Evolutionary conservation across 768 basidiomycete genomes (phyloP).

Genomic region (Pleurotus platypus): DNA sequence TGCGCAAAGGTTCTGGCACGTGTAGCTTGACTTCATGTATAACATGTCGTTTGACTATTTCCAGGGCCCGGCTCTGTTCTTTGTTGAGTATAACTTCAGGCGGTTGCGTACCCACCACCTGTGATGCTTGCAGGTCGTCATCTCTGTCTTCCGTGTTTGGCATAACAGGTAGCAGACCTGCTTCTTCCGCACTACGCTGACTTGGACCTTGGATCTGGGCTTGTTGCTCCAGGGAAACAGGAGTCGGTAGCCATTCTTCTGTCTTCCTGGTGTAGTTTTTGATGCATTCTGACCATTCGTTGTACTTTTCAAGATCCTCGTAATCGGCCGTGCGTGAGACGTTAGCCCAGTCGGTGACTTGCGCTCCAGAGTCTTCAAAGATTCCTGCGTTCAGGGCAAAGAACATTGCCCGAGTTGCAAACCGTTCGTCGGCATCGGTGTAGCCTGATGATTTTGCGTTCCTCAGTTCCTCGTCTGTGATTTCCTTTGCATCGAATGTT

Average conservation of each 20-base stretch:
- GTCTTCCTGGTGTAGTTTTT: not conserved
- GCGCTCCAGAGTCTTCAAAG: too few species aligned
- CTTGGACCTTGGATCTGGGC: too few species aligned
- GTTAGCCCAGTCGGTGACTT: too few species aligned
- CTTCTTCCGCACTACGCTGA: too few species aligned
- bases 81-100: conserved; percentile 9
- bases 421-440: not conserved
- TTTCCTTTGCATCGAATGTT: too few species aligned
- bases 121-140: too few species aligned
- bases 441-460: not conserved
- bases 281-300: not conserved
- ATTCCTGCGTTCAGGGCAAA: too few species aligned
- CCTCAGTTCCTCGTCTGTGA: too few species aligned
- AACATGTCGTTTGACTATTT: conserved; percentile 19
- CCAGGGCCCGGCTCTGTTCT: conserved; percentile 28
- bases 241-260: not conserved
- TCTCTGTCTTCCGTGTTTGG: too few species aligned
- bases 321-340: not conserved
- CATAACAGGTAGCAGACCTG: not conserved
- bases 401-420: too few species aligned
- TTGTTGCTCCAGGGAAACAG: not conserved
- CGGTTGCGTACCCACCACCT: not conserved
- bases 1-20: conserved; percentile 22
- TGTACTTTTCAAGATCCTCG: not conserved
- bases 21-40: too few species aligned